Evolutionary conservation across 2,329 filamentous ascomycete genomes (phyloP).

Genomic region (Cladosporium sphaerospermum): DNA sequence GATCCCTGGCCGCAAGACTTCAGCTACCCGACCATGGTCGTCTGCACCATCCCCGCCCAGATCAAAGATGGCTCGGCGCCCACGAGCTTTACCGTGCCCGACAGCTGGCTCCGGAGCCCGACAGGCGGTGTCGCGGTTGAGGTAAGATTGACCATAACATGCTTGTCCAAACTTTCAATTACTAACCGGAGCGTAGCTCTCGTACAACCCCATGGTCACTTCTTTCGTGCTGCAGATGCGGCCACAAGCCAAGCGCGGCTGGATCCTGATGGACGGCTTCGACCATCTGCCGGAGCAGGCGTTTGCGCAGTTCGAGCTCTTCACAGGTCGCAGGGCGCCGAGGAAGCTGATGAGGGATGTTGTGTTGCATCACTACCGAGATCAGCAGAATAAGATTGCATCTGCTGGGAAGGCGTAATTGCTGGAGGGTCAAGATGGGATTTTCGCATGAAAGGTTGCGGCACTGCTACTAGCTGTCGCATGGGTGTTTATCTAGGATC

Average conservation of each 20-base stretch:
- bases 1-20: slow-evolving; percentile 60
- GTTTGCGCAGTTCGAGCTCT: slow-evolving; percentile 75
- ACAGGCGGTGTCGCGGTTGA: slow-evolving; percentile 73
- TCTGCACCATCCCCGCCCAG: slow-evolving; percentile 70
- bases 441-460: too few species aligned
- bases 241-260: slow-evolving; percentile 53
- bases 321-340: slow-evolving; percentile 67
- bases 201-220: slow-evolving; percentile 67
- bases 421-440: neutral
- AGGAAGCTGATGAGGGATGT: slow-evolving; percentile 64
- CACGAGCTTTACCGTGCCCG: slow-evolving; percentile 63
- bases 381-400: slow-evolving; percentile 9
- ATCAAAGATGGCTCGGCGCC: slow-evolving; percentile 55
- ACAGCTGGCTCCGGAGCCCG: slow-evolving; percentile 62
- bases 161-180: slow-evolving; percentile 2
- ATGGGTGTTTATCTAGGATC: too few species aligned
- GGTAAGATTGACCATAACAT: slow-evolving; percentile 31
- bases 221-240: slow-evolving; percentile 65
- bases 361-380: slow-evolving; percentile 38
- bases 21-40: slow-evolving; percentile 63
- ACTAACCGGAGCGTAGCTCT: slow-evolving; percentile 30
- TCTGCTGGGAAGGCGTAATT: neutral
- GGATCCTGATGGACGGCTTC: slow-evolving; percentile 70
- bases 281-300: slow-evolving; percentile 73
- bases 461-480: too few species aligned